Evolutionary conservation across 768 basidiomycete species (phyloP).

Genomic region (Tulasnella sp.): DNA sequence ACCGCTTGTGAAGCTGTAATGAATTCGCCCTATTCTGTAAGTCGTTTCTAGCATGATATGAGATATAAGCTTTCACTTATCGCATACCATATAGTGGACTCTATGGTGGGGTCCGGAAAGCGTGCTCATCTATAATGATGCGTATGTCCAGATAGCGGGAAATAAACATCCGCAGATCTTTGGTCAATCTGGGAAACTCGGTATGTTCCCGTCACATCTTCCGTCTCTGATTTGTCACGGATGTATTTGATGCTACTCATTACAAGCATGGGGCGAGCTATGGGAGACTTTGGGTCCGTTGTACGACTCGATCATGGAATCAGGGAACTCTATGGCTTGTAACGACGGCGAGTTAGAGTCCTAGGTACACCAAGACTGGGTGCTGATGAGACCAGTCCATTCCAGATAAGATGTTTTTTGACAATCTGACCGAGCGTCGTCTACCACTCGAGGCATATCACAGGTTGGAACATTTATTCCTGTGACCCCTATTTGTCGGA

Average conservation of each 20-base stretch:
- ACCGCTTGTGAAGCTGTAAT: constrained; percentile 16
- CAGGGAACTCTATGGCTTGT: constrained; percentile 18
- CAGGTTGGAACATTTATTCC: constrained; percentile 18
- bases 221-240: neutral
- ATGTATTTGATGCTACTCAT: no score
- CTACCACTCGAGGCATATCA: constrained; percentile 23
- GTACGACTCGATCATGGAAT: constrained; percentile 14
- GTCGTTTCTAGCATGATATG: neutral
- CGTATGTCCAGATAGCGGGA: constrained; percentile 21
- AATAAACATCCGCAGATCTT: constrained; percentile 23
- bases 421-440: constrained; percentile 18
- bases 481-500: no score
- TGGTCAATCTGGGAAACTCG: constrained; percentile 18
- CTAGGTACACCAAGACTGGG: neutral
- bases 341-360: constrained; percentile 18
- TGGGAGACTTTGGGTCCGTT: constrained; percentile 23
- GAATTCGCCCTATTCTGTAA: constrained; percentile 16
- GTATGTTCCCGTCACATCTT: neutral
- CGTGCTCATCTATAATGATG: constrained; percentile 22
- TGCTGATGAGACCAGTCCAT: neutral
- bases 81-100: constrained; percentile 10
- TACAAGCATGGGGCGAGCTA: constrained; percentile 21
- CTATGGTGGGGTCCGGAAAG: constrained; percentile 22
- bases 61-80: neutral
- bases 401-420: constrained; percentile 21